Percentiles rank a stretch among this genome's conserved stretches.
These are phyloP conservation scores for Gyrodon lividus DNA, from an alignment of 768 basidiomycete species.

Conservation along the genomic window DNA sequence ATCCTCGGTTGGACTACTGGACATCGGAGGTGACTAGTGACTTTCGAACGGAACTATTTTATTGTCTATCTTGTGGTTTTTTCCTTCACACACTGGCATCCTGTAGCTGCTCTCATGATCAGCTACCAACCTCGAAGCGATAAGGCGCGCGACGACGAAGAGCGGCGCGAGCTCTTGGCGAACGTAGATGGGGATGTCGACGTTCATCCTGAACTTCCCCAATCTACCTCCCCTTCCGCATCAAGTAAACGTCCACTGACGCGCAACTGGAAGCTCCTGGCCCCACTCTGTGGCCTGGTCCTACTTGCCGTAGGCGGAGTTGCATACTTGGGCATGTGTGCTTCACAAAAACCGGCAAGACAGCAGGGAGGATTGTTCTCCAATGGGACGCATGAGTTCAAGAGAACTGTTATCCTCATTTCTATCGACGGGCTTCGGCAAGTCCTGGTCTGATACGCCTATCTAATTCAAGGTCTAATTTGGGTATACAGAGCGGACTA, in stretches of 20 bases:
- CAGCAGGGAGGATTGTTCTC: conserved; percentile 43
- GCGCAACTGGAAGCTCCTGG: conserved; percentile 12
- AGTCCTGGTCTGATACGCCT: conserved; percentile 13
- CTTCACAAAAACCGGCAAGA: conserved; percentile 2
- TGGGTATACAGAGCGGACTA: conserved; percentile 67
- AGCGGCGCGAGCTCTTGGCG: conserved; percentile 22
- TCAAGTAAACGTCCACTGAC: neutral
- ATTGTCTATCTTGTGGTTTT: too few species aligned
- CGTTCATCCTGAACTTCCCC: neutral
- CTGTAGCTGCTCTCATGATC: neutral
- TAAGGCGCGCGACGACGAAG: conserved; percentile 20
- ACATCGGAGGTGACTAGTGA: too few species aligned
- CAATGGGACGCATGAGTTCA: conserved; percentile 84
- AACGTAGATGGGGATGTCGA: conserved; percentile 12
- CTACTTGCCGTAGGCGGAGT: conserved; percentile 14
- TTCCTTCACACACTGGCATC: too few species aligned
- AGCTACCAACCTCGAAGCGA: neutral
- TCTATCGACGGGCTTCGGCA: conserved; percentile 86
- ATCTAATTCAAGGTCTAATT: conserved; percentile 3
- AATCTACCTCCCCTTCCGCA: neutral
- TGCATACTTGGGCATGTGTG: conserved; percentile 4
- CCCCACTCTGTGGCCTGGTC: conserved; percentile 12
- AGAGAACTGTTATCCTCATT: conserved; percentile 76
- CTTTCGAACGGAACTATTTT: too few species aligned
- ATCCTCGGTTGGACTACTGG: too few species aligned